These are phyloP conservation scores for Penicillium concentricum DNA, from an alignment of 2,329 filamentous ascomycete genomes.

Conservation along the genomic window DNA sequence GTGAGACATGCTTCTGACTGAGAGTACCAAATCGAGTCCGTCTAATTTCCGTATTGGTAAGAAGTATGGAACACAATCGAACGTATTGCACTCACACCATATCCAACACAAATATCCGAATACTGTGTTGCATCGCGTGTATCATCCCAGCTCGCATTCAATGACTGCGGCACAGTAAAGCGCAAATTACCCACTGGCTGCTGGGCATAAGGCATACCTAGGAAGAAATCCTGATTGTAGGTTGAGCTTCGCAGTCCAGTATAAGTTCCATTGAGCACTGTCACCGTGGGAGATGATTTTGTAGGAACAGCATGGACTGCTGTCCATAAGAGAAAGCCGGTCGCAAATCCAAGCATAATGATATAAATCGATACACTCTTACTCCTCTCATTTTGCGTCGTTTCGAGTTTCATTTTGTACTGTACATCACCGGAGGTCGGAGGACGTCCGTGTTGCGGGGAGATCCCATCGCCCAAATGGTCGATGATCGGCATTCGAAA, in stretches of 20 bases:
- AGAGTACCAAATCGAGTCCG: slow-evolving; percentile 38
- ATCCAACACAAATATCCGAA: slow-evolving; percentile 51
- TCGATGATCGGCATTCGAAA: not conserved
- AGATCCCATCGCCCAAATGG: not conserved
- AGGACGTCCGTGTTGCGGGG: not conserved
- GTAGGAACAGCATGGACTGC: slow-evolving; percentile 22
- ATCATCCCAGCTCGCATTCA: slow-evolving; percentile 49
- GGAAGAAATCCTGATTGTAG: slow-evolving; percentile 53
- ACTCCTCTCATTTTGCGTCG: no score
- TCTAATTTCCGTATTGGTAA: slow-evolving; percentile 14
- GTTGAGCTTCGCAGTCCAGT: slow-evolving; percentile 40
- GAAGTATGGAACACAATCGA: not conserved
- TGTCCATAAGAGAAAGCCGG: slow-evolving; percentile 16
- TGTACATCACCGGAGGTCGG: not conserved
- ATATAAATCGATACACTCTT: not conserved
- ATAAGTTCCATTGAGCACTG: slow-evolving; percentile 51
- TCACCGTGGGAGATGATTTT: slow-evolving; percentile 28
- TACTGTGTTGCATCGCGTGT: slow-evolving; percentile 47
- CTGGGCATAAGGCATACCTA: slow-evolving; percentile 59
- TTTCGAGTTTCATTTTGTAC: not conserved
- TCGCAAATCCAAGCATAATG: slow-evolving; percentile 5
- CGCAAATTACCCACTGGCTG: slow-evolving; percentile 55
- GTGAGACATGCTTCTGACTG: slow-evolving; percentile 60
- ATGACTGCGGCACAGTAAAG: slow-evolving; percentile 51
- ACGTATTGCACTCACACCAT: slow-evolving; percentile 41